Evolutionary conservation across 805 yeast species (phyloP).

Genomic region (Cyberlindnera petersonii): DNA sequence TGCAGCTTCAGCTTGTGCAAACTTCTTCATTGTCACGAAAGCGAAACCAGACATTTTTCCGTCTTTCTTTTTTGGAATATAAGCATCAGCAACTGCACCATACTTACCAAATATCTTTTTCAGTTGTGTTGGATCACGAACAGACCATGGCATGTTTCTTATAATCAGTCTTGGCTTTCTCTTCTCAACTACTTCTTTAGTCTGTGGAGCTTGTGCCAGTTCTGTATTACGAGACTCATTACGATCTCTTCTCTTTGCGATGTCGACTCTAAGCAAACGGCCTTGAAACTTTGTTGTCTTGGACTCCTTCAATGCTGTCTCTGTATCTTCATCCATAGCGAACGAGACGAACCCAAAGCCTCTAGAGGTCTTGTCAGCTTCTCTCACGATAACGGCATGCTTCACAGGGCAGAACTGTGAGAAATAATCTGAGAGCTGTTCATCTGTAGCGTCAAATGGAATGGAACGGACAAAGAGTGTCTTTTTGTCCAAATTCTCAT

Average conservation of each 20-base stretch:
- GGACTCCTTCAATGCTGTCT: constrained; percentile 64
- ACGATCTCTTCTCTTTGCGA: constrained; percentile 92
- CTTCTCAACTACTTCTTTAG: constrained; percentile 50
- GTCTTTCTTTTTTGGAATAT: constrained; percentile 81
- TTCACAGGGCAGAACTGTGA: constrained; percentile 92
- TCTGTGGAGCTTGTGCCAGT: neutral
- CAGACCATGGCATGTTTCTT: constrained; percentile 95
- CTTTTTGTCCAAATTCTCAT: constrained; percentile 35
- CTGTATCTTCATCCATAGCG: constrained; percentile 78
- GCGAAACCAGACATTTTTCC: constrained; percentile 95
- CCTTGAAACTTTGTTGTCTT: constrained; percentile 64
- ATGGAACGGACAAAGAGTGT: constrained; percentile 84
- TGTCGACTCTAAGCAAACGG: constrained; percentile 67
- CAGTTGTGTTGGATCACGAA: constrained; percentile 70
- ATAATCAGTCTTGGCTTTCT: constrained; percentile 84
- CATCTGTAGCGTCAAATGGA: constrained; percentile 77
- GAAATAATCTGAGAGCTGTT: constrained; percentile 77
- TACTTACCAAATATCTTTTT: constrained; percentile 65
- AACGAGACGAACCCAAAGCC: constrained; percentile 97
- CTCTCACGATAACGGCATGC: constrained; percentile 89
- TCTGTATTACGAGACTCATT: constrained; percentile 15
- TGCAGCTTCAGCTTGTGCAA: constrained; percentile 73
- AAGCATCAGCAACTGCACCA: constrained; percentile 86
- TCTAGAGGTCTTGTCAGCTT: constrained; percentile 68
- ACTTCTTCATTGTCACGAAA: constrained; percentile 83